phyloP scores from a whole-genome alignment of 2,329 filamentous ascomycete genomes.

The Phyllachora maydis region DNA sequence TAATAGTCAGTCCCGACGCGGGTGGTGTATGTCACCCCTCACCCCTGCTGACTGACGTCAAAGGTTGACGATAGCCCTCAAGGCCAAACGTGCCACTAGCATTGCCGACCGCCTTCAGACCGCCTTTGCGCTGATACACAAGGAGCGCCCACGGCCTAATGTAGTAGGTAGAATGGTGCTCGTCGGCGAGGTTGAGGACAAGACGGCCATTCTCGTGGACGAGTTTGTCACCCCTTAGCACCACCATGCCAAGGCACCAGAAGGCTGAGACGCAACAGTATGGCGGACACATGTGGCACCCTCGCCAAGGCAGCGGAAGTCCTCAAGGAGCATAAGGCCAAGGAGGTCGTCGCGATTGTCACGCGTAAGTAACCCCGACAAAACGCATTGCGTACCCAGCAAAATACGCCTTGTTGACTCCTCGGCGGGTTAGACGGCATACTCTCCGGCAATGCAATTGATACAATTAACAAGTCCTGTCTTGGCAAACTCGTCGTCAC shows the following conservation, averaged over 20 bases:
- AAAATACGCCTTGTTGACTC: too few relatives aligned
- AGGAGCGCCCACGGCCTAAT: slow-evolving; percentile 68
- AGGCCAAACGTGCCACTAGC: slow-evolving; percentile 46
- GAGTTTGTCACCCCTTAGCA: slow-evolving; percentile 51
- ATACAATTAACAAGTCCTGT: slow-evolving; percentile 62
- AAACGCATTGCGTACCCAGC: too few relatives aligned
- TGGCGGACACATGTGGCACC: slow-evolving; percentile 8
- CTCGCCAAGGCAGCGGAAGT: slow-evolving; percentile 71
- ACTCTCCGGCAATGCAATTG: slow-evolving; percentile 69
- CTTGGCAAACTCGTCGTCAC: slow-evolving; percentile 70
- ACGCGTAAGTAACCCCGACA: too few relatives aligned
- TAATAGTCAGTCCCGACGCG: slow-evolving; percentile 88
- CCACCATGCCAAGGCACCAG: not conserved
- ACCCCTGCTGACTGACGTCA: not conserved
- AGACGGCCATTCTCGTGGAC: slow-evolving; percentile 88
- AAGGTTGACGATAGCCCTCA: not conserved
- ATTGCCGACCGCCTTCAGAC: slow-evolving; percentile 85
- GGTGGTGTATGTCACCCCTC: slow-evolving; percentile 72
- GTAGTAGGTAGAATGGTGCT: slow-evolving; percentile 81
- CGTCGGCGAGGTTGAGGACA: slow-evolving; percentile 82
- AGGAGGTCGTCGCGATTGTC: slow-evolving; percentile 81
- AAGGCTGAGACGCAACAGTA: not conserved
- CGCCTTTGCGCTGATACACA: slow-evolving; percentile 87
- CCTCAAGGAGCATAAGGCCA: slow-evolving; percentile 69
- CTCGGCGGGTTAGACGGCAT: too few relatives aligned